phyloP scores from a whole-genome alignment of 1,284 basidiomycete genomes.

The Vanrija sp. region DNA sequence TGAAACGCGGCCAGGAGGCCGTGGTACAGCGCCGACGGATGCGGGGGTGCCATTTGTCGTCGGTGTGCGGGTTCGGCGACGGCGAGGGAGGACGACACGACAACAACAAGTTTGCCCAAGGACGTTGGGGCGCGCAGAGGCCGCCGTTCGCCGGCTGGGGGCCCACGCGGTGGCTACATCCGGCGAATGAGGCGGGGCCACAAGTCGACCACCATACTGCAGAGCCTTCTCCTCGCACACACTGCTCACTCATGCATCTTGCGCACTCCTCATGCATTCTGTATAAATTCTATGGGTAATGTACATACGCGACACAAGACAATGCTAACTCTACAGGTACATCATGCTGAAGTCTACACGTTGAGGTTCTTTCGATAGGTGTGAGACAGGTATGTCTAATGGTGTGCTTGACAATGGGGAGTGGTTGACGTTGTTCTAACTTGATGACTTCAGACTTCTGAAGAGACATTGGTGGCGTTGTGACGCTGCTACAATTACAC shows the following conservation, averaged over 20 bases:
- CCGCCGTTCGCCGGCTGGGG: too few relatives aligned
- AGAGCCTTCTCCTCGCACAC: too few relatives aligned
- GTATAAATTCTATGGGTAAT: not conserved
- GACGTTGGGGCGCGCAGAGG: too few relatives aligned
- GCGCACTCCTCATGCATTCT: not conserved
- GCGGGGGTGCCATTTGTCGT: too few relatives aligned
- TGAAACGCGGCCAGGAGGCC: conserved; percentile 42
- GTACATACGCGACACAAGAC: not conserved
- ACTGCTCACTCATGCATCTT: too few relatives aligned
- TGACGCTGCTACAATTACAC: not conserved
- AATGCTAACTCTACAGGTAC: not conserved
- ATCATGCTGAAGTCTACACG: not conserved
- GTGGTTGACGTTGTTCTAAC: not conserved
- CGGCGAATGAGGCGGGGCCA: too few relatives aligned
- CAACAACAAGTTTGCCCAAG: too few relatives aligned
- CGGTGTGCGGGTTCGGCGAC: too few relatives aligned
- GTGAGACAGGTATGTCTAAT: too few relatives aligned
- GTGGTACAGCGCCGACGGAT: conserved; percentile 19
- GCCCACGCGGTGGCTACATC: too few relatives aligned
- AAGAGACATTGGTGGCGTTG: not conserved
- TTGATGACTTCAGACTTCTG: not conserved
- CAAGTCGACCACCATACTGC: too few relatives aligned
- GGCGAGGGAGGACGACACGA: too few relatives aligned
- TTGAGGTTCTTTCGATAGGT: not conserved
- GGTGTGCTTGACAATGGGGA: not conserved